A percentile compares a stretch with the other conserved stretches of the same genome.
phyloP scores from a whole-genome alignment of 345 rosid species.

The Aurinia saxatilis region DNA sequence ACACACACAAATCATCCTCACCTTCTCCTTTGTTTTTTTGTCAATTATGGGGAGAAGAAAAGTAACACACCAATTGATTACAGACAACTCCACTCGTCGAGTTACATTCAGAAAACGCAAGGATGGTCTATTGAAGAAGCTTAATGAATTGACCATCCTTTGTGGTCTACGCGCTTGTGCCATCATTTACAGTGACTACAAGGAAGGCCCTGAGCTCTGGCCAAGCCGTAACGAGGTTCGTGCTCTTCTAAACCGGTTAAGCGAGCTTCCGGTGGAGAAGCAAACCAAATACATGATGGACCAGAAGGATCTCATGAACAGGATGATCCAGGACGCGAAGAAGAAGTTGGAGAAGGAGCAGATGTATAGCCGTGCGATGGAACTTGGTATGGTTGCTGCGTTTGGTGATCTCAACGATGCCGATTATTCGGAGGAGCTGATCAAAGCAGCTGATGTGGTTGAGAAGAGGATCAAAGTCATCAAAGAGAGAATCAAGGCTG shows the following conservation, averaged over 20 bases:
- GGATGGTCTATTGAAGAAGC: slow-evolving; percentile 27
- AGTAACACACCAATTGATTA: slow-evolving; percentile 22
- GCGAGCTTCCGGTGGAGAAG: slow-evolving; percentile 36
- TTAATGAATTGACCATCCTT: slow-evolving; percentile 21
- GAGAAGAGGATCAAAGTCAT: slow-evolving; percentile 13
- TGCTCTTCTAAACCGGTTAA: slow-evolving; percentile 16
- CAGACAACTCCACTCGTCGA: slow-evolving; percentile 17
- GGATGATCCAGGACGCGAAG: slow-evolving; percentile 30
- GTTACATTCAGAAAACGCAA: slow-evolving; percentile 28
- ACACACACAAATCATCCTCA: slow-evolving; percentile 4
- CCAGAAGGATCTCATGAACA: slow-evolving; percentile 32
- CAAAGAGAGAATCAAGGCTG: slow-evolving; percentile 9
- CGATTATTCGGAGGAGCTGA: slow-evolving; percentile 22
- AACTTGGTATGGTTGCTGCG: slow-evolving; percentile 16
- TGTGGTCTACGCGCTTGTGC: slow-evolving; percentile 27
- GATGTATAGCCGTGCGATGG: slow-evolving; percentile 24
- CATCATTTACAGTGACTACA: slow-evolving; percentile 31
- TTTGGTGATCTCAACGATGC: neutral
- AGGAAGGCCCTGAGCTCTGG: slow-evolving; percentile 38
- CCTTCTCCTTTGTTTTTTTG: neutral
- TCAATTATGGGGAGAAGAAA: slow-evolving; percentile 28
- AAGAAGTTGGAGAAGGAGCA: slow-evolving; percentile 33
- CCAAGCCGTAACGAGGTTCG: slow-evolving; percentile 26
- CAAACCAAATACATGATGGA: slow-evolving; percentile 44
- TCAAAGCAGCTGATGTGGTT: slow-evolving; percentile 11